A percentile compares a stretch with the other conserved stretches of the same genome.
phyloP scores from a whole-genome alignment of 805 yeast species.

The Ogataea ganodermae region DNA sequence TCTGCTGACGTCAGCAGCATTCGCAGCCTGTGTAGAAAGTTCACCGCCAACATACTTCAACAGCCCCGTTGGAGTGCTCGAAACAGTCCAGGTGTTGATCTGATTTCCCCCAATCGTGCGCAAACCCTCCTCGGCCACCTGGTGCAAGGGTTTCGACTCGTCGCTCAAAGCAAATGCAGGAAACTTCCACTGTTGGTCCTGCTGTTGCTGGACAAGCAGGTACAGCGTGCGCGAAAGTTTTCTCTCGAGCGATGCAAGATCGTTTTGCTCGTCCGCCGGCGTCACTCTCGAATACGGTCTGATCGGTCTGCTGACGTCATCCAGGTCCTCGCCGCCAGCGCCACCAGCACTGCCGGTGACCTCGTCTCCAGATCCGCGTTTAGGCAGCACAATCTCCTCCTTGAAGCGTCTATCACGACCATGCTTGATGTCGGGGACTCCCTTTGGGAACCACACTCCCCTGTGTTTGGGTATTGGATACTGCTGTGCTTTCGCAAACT shows the following conservation, averaged over 20 bases:
- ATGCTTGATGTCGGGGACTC: slow-evolving; percentile 82
- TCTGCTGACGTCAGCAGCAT: slow-evolving; percentile 32
- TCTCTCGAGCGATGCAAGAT: slow-evolving; percentile 73
- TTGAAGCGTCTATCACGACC: slow-evolving; percentile 85
- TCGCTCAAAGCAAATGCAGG: slow-evolving; percentile 63
- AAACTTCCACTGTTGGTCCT: slow-evolving; percentile 61
- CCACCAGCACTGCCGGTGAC: slow-evolving; percentile 21
- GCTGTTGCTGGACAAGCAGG: slow-evolving; percentile 59
- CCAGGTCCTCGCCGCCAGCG: slow-evolving; percentile 37
- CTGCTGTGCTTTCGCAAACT: slow-evolving; percentile 70
- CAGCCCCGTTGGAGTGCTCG: slow-evolving; percentile 81
- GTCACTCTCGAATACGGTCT: slow-evolving; percentile 72
- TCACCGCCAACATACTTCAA: slow-evolving; percentile 43
- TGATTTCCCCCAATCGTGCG: slow-evolving; percentile 68
- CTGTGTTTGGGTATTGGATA: slow-evolving; percentile 74
- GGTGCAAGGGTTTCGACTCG: slow-evolving; percentile 60
- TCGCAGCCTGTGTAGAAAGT: slow-evolving; percentile 22
- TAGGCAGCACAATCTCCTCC: slow-evolving; percentile 78
- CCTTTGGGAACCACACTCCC: slow-evolving; percentile 77
- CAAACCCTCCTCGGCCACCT: slow-evolving; percentile 74
- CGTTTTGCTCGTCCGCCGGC: slow-evolving; percentile 67
- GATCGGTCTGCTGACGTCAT: slow-evolving; percentile 68
- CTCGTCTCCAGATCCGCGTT: slow-evolving; percentile 44
- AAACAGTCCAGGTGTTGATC: slow-evolving; percentile 88
- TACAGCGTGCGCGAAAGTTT: slow-evolving; percentile 78